Conservation (phyloP, 2,329 filamentous ascomycete genomes). For the Fusarium sp. region DNA sequence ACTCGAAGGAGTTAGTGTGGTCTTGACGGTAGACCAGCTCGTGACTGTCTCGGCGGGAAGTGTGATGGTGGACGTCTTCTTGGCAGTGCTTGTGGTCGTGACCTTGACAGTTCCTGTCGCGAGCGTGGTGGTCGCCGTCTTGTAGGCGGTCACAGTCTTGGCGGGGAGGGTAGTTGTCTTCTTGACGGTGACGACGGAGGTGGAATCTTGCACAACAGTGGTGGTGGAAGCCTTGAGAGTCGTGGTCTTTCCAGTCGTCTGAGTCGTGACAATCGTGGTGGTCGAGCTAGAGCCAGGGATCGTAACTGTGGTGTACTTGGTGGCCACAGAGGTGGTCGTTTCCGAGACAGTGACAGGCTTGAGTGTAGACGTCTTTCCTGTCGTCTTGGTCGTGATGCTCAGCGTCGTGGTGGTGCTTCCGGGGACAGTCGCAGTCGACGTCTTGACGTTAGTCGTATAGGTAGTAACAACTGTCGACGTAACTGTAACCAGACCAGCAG, state of each 20-base stretch:
- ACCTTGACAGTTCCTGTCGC: slow-evolving; percentile 24
- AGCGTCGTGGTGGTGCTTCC: slow-evolving; percentile 28
- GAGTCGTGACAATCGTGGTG: slow-evolving; percentile 25
- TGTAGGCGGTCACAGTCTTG: slow-evolving; percentile 30
- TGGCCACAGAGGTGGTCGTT: slow-evolving; percentile 20
- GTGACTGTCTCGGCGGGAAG: slow-evolving; percentile 16
- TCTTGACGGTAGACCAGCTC: slow-evolving; percentile 39
- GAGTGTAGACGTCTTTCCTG: slow-evolving; percentile 25
- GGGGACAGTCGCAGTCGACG: slow-evolving; percentile 20
- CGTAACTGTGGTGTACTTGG: slow-evolving; percentile 16
- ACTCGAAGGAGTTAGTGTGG: slow-evolving; percentile 38
- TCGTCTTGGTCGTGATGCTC: slow-evolving; percentile 19
- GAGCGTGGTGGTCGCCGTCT: slow-evolving; percentile 18
- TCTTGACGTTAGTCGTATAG: slow-evolving; percentile 31
- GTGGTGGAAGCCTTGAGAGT: slow-evolving; percentile 36
- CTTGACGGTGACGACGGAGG: slow-evolving; percentile 27
- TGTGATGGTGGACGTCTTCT: slow-evolving; percentile 21
- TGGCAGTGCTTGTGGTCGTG: slow-evolving; percentile 22
- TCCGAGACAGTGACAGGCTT: slow-evolving; percentile 25
- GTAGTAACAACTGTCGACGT: slow-evolving; percentile 26
- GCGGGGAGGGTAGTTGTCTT: slow-evolving; percentile 35
- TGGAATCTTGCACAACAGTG: slow-evolving; percentile 24
- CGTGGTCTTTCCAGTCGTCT: slow-evolving; percentile 36
- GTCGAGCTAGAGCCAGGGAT: slow-evolving; percentile 31
- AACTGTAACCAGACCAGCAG: slow-evolving; percentile 14